phyloP scores from a whole-genome alignment of 2,329 filamentous ascomycete species.

The Sporothrix variecibatus region DNA sequence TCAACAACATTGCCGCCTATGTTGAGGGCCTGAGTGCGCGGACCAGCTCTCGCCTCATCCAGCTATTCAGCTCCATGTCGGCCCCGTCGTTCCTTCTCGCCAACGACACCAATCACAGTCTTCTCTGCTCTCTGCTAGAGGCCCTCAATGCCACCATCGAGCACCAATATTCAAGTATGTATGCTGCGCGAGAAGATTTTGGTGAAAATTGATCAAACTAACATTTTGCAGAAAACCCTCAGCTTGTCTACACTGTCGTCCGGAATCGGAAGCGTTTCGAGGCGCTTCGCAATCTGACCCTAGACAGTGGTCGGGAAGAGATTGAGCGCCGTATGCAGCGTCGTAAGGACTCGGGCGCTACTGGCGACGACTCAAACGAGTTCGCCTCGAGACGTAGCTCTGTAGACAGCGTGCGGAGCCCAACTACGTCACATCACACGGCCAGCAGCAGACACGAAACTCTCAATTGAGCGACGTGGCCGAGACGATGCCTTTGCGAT shows the following conservation, averaged over 20 bases:
- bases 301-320: constrained; percentile 90
- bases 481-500: constrained; percentile 84
- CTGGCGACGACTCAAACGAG: constrained; percentile 46
- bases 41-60: constrained; percentile 78
- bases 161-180: constrained; percentile 76
- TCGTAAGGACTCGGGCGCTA: constrained; percentile 61
- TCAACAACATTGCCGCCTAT: constrained; percentile 90
- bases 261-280: constrained; percentile 82
- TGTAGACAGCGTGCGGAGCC: constrained; percentile 67
- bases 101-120: constrained; percentile 84
- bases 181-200: too few species aligned
- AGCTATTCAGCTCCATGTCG: constrained; percentile 89
- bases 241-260: constrained; percentile 77
- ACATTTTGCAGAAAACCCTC: constrained; percentile 65
- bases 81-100: constrained; percentile 88
- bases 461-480: constrained; percentile 70
- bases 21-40: constrained; percentile 73
- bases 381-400: constrained; percentile 59
- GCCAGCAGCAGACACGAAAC: constrained; percentile 33
- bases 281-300: constrained; percentile 79
- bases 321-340: constrained; percentile 76
- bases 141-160: constrained; percentile 89
- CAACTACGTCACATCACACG: constrained; percentile 52
- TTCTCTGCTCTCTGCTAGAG: constrained; percentile 80
- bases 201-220: background rate